Percentiles rank a stretch among this genome's conserved stretches.
Conservation (phyloP, 2,329 filamentous ascomycete genomes). For the Exophiala alcalophila region DNA sequence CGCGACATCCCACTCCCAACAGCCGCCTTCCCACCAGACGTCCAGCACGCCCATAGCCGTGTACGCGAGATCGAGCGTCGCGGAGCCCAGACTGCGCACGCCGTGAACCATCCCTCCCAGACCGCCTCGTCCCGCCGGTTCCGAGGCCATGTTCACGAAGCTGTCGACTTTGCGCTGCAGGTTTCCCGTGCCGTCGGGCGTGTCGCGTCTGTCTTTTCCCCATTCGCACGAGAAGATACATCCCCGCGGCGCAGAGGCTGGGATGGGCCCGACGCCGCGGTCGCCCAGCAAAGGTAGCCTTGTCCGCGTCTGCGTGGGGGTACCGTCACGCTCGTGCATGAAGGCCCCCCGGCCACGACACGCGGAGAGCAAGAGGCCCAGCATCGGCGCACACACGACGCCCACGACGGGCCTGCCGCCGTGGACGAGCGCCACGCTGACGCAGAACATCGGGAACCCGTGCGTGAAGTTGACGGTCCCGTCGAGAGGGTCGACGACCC, state of each 20-base stretch:
- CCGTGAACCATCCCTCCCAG: conserved; percentile 79
- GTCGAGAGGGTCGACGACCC: conserved; percentile 74
- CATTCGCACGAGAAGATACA: conserved; percentile 75
- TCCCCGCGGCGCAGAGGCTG: conserved; percentile 60
- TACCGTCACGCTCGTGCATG: conserved; percentile 67
- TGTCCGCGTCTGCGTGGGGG: no score
- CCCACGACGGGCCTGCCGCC: conserved; percentile 62
- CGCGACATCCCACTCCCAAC: conserved; percentile 80
- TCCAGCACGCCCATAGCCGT: conserved; percentile 72
- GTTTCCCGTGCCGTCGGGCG: conserved; percentile 64
- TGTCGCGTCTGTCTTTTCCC: conserved; percentile 72
- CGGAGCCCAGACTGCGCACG: conserved; percentile 67
- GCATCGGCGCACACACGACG: conserved; percentile 69
- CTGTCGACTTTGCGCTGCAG: conserved; percentile 69
- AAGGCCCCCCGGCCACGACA: conserved; percentile 65
- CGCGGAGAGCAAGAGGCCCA: conserved; percentile 67
- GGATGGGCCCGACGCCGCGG: conserved; percentile 58
- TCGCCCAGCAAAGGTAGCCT: conserved; percentile 59
- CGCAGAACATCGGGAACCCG: conserved; percentile 76
- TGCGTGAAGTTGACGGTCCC: conserved; percentile 80
- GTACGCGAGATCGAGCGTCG: conserved; percentile 71
- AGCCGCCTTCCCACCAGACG: conserved; percentile 80
- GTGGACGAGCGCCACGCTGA: conserved; percentile 69
- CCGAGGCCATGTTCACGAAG: conserved; percentile 71
- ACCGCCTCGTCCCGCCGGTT: conserved; percentile 59